Conservation (phyloP, 2,329 filamentous ascomycete species). For the Trichocomaceae sp. region DNA sequence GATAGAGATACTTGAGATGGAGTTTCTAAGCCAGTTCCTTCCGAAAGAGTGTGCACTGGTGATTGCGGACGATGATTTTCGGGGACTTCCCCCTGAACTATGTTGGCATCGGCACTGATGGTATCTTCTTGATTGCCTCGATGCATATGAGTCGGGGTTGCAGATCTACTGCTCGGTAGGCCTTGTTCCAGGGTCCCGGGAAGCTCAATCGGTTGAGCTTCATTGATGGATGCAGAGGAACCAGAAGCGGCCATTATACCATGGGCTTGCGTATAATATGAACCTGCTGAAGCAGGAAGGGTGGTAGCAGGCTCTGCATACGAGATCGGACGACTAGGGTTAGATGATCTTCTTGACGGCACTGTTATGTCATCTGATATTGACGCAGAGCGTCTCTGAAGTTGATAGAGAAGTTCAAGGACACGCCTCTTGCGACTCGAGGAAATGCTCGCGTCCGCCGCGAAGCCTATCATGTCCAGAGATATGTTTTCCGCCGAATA, state of each 20-base stretch:
- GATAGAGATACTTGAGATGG: background rate
- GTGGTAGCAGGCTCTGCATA: background rate
- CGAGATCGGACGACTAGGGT: background rate
- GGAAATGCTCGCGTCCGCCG: slow-evolving; percentile 18
- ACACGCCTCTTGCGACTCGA: slow-evolving; percentile 20
- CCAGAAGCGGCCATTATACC: background rate
- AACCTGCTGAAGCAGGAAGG: background rate
- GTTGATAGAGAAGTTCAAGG: slow-evolving; percentile 15
- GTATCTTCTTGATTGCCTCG: slow-evolving; percentile 7
- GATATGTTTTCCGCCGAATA: slow-evolving; percentile 14
- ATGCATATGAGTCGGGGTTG: slow-evolving; percentile 23
- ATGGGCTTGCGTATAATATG: background rate
- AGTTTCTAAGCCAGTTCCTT: background rate
- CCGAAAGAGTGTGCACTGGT: background rate
- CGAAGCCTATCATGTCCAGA: slow-evolving; percentile 22
- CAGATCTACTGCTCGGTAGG: slow-evolving; percentile 20
- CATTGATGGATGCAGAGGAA: background rate
- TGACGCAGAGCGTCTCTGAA: background rate
- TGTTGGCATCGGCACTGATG: background rate
- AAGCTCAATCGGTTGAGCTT: slow-evolving; percentile 17
- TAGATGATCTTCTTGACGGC: background rate
- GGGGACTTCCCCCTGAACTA: background rate
- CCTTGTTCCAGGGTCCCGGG: slow-evolving; percentile 25
- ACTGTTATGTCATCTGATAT: background rate
- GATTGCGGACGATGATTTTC: background rate